Evolutionary conservation across 768 basidiomycete species (phyloP), one percentile per base, ranked within the genome.

Genomic region (Boletus sp.): DNA sequence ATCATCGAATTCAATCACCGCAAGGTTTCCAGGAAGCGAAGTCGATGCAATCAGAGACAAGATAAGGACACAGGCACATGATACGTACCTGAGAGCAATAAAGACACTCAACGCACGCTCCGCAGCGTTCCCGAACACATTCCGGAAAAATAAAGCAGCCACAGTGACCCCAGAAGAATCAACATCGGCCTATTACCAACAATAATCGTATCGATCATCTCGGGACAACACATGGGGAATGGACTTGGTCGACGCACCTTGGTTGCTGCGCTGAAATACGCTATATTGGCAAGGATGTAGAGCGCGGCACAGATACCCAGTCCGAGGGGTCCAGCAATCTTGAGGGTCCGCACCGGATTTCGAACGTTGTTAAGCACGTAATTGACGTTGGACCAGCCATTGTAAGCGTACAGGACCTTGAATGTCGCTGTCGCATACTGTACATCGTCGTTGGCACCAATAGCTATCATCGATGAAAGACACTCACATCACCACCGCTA

Each of bases 381-480:
- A 4, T 23, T 23, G 23, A 23, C 23, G 45, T 79, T 80, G 4
- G 79, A 79, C 82, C 83, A 84, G 7, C 82, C 82, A 4, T 66
- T 33, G 49, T 77, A 80, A 1, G 77, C 64, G 54, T 75, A 72
- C 15, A 85, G 70, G 23, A 84, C 80, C 58, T 84, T 83, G 76
- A 83, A 83, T 2, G 75, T 82, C 4, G 81, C 83, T 1, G 82
- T 82, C 0, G 82, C 83, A 51, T 83, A 85, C 82, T 83, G 50
- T 10, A 7, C 41, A 4, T n/a, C 4, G 17, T 38, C 30, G n/a
- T 53, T 33, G 11, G 29, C 7, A 34, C 15, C 27, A 14, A n/a
- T 0, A 8, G 0, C 34, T 10, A 40, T 19, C 19, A 13, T 25
- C 2, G 27, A 30, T 4, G 3, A 2, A 23, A 8, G 27, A 2